Base-by-base conservation (phyloP, 2,329 filamentous ascomycete species). In the Myriosclerotinia duriaeana region DNA sequence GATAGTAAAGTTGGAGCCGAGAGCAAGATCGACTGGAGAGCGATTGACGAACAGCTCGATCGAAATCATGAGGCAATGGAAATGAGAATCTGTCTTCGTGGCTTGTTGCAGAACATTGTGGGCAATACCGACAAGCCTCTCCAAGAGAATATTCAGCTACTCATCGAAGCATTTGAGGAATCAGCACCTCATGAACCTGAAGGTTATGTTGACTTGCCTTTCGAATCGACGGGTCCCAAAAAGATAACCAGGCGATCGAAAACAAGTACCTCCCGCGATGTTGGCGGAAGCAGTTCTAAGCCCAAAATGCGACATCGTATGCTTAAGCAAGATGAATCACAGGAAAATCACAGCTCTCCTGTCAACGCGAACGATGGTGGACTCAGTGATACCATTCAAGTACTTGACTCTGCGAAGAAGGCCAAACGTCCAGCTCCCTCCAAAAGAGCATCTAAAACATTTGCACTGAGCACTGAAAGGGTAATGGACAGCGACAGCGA, bases 11-110 rank as follows among this genome's bases (percentile, higher is more conserved):
- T 77, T 1, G 71, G 74, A 11, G 74, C 69, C 0, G 84, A 86
- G 62, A 70, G 73, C 11, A 81, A 81, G 56, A 84, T 87, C 52
- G 79, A 79, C 0, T 87, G 85, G 85, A 70, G 73, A 46, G 77
- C 73, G 34, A 73, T 86, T 36, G 78, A 81, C 64, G 77, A 79
- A 50, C 69, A 74, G 7, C 80, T 79, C 64, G 77, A 79, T 52
- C 72, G 71, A n/a, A 77, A 74, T 42, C 81, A 79, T 76, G 70
- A 69, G 38, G 65, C 67, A 14, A 72, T 73, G 62, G 72, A 73
- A 34, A 64, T 73, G 44, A 76, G 71, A 56, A 60, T 74, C 34
- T 74, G 72, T 40, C 76, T 72, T 67, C 65, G 69, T 48, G 70
- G 69, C 34, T 68, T 78, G 8, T 74, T 72, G 63, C 53, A 68